These are phyloP conservation scores for Takashimella koratensis DNA, from an alignment of 1,284 basidiomycete species.

Conservation along the genomic window DNA sequence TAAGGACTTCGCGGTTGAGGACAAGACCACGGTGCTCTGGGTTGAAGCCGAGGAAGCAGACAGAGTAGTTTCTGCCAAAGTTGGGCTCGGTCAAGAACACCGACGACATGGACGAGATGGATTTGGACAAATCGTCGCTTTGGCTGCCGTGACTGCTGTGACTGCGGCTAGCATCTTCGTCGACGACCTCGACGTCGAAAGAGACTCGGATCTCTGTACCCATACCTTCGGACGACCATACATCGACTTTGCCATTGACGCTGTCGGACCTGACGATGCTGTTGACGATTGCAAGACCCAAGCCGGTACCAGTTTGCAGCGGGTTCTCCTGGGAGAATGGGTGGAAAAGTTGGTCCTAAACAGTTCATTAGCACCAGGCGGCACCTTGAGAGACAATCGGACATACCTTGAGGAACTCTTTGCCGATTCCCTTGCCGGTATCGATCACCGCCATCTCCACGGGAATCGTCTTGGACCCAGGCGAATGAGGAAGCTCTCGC, in stretches of 20 bases:
- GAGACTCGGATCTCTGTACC: constrained; percentile 92
- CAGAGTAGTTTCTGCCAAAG: constrained; percentile 53
- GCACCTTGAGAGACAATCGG: constrained; percentile 48
- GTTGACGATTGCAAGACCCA: constrained; percentile 95
- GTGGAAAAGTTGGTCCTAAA: constrained; percentile 86
- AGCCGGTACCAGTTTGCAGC: constrained; percentile 81
- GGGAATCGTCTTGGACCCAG: constrained; percentile 61
- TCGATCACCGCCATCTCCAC: constrained; percentile 84
- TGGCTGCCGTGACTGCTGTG: not conserved
- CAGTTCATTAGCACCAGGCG: no score
- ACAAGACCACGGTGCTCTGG: constrained; percentile 63
- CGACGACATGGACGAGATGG: constrained; percentile 2
- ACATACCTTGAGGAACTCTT: constrained; percentile 66
- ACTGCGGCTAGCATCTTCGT: not conserved
- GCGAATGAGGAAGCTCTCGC: constrained; percentile 62
- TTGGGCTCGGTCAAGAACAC: constrained; percentile 49
- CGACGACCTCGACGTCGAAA: constrained; percentile 66
- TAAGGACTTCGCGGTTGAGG: constrained; percentile 62
- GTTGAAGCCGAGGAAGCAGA: constrained; percentile 74
- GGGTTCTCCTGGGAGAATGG: constrained; percentile 79
- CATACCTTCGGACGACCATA: constrained; percentile 63
- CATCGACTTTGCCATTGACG: constrained; percentile 69
- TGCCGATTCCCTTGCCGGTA: constrained; percentile 88
- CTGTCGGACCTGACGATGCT: constrained; percentile 75
- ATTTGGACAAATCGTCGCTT: not conserved